A percentile compares a stretch with the other conserved stretches of the same genome.
Evolutionary conservation across 169 alveolate species (phyloP).

Genomic region (Neospora caninum): DNA sequence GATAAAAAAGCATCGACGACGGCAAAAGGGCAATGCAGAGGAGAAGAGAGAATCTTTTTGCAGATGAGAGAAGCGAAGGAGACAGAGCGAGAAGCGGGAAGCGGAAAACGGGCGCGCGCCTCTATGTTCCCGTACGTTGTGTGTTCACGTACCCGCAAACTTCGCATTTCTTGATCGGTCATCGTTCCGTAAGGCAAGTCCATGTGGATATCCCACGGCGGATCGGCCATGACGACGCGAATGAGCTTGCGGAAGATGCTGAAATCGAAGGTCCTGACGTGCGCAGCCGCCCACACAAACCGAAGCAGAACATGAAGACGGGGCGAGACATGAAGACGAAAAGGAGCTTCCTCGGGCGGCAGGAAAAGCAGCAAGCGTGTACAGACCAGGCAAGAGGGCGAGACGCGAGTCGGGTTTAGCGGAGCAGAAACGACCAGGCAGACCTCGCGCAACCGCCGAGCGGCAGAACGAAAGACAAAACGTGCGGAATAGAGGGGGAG

Average conservation of each 20-base stretch:
- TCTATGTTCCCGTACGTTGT: not conserved
- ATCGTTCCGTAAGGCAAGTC: slow-evolving; percentile 94
- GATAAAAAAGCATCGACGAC: not conserved
- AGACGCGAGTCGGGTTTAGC: no score
- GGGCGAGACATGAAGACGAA: no score
- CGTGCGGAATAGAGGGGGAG: no score
- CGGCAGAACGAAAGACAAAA: no score
- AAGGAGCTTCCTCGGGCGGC: no score
- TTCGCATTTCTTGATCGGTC: slow-evolving; percentile 93
- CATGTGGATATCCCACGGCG: slow-evolving; percentile 98
- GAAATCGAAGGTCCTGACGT: slow-evolving; percentile 83
- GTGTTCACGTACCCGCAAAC: slow-evolving; percentile 80
- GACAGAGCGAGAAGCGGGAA: not conserved
- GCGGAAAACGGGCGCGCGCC: not conserved
- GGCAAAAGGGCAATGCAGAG: not conserved
- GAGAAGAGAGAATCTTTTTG: not conserved
- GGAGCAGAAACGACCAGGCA: no score
- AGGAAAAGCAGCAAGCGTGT: no score
- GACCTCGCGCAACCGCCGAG: no score
- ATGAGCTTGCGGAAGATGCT: slow-evolving; percentile 87
- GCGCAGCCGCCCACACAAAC: not conserved
- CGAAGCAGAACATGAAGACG: not conserved
- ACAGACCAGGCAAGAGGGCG: no score
- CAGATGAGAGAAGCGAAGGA: not conserved
- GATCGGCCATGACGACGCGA: slow-evolving; percentile 96